A percentile compares a stretch with the other conserved stretches of the same genome.
Conservation (phyloP, 805 yeast genomes). For the Sporopachydermia quercuum region DNA sequence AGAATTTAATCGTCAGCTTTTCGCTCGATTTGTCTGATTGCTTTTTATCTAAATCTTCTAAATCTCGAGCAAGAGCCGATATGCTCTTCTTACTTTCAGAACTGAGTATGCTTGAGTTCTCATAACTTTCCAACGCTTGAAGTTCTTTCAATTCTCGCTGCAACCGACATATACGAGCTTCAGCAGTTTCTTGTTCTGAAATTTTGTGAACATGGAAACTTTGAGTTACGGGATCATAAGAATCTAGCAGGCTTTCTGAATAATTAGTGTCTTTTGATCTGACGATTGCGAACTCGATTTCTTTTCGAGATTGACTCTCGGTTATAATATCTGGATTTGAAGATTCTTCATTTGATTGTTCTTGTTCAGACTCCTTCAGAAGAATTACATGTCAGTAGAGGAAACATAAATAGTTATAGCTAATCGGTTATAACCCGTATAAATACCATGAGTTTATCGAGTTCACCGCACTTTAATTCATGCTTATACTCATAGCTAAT, state of each 20-base stretch:
- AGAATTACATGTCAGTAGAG: too few relatives aligned
- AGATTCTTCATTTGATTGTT: background rate
- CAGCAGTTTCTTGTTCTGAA: background rate
- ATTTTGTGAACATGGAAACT: background rate
- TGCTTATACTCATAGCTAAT: too few relatives aligned
- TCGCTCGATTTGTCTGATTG: background rate
- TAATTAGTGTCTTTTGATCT: background rate
- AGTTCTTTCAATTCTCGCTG: background rate
- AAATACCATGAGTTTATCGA: background rate
- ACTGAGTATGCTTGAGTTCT: too few relatives aligned
- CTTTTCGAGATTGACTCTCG: background rate
- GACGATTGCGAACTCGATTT: background rate
- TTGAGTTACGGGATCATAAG: background rate
- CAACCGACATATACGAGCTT: background rate
- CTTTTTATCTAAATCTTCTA: background rate
- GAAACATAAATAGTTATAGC: too few relatives aligned
- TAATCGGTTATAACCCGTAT: too few relatives aligned
- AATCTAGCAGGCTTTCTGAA: conserved; percentile 6
- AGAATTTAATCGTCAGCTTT: background rate
- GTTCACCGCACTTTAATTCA: background rate
- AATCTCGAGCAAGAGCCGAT: background rate
- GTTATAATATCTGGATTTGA: background rate
- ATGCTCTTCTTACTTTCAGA: too few relatives aligned
- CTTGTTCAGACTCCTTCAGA: too few relatives aligned
- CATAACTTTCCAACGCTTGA: background rate